Evolutionary conservation across 2,329 filamentous ascomycete genomes (phyloP).

Genomic region (Endoconidiophora laricicola): DNA sequence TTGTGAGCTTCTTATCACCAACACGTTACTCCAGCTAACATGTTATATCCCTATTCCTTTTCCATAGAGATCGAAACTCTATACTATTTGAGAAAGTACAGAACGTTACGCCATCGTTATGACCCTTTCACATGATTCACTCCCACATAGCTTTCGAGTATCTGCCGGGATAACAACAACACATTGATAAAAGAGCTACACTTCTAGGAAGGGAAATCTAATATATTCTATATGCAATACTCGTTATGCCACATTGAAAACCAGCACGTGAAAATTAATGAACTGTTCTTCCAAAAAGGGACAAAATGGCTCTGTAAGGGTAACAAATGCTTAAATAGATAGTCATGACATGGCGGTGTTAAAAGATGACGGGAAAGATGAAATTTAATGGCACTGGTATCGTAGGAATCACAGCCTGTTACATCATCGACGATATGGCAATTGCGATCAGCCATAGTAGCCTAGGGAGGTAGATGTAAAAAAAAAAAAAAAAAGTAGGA

Average conservation of each 20-base stretch:
- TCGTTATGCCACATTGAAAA: neutral
- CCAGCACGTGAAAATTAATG: neutral
- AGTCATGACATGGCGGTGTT: too few relatives aligned
- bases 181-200: neutral
- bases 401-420: too few relatives aligned
- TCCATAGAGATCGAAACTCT: slow-evolving; percentile 69
- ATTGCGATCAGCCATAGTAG: too few relatives aligned
- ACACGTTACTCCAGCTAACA: slow-evolving; percentile 1
- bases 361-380: too few relatives aligned
- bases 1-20: too few relatives aligned
- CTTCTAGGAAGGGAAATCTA: neutral
- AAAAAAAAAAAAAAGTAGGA: too few relatives aligned
- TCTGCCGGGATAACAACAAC: neutral
- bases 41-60: neutral
- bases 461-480: too few relatives aligned
- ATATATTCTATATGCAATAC: slow-evolving; percentile 8
- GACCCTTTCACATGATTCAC: slow-evolving; percentile 20
- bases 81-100: slow-evolving; percentile 90
- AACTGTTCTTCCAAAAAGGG: neutral
- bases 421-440: too few relatives aligned
- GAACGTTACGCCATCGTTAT: slow-evolving; percentile 70
- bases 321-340: neutral
- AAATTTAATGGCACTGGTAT: too few relatives aligned
- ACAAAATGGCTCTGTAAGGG: neutral
- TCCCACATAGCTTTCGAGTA: too few relatives aligned